Evolutionary conservation across 495 filamentous ascomycete species (phyloP).

Genomic region (Ascobolus immersus): DNA sequence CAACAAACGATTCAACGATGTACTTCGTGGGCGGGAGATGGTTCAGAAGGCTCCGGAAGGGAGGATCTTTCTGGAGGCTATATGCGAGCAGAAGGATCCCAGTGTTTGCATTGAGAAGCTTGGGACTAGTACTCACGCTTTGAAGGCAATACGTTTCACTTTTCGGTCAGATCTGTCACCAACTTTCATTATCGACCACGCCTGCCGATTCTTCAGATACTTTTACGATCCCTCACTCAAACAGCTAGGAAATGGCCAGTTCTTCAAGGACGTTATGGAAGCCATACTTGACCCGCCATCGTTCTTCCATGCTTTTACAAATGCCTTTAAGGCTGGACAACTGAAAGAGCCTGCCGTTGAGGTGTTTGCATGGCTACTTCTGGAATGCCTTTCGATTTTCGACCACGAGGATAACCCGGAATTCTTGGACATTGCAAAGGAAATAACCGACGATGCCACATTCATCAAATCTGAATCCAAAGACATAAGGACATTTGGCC

Average conservation of each 20-base stretch:
- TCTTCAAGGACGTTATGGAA: constrained; percentile 28
- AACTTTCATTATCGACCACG: constrained; percentile 26
- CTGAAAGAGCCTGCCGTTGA: constrained; percentile 20
- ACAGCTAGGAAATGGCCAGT: constrained; percentile 26
- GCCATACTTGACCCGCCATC: constrained; percentile 31
- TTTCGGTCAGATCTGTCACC: constrained; percentile 25
- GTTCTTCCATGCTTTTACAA: constrained; percentile 33
- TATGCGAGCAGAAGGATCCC: constrained; percentile 24
- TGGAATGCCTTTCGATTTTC: constrained; percentile 29
- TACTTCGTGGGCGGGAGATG: too few species aligned
- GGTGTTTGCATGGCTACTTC: constrained; percentile 33
- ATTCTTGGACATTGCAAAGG: constrained; percentile 15
- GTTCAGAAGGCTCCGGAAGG: too few species aligned
- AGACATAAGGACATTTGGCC: constrained; percentile 17
- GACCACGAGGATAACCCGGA: constrained; percentile 7
- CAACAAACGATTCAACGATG: too few species aligned
- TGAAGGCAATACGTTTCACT: constrained; percentile 23
- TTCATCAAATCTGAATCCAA: not conserved
- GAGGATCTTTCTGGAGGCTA: constrained; percentile 31
- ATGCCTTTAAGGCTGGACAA: constrained; percentile 17
- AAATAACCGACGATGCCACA: constrained; percentile 2
- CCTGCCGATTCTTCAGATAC: constrained; percentile 17
- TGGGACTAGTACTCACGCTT: constrained; percentile 23
- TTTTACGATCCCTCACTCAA: constrained; percentile 25
- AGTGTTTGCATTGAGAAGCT: constrained; percentile 30